Evolutionary conservation across 2,329 filamentous ascomycete species (phyloP), one percentile per base, ranked within the genome.

Genomic region (Corynespora cassiicola): DNA sequence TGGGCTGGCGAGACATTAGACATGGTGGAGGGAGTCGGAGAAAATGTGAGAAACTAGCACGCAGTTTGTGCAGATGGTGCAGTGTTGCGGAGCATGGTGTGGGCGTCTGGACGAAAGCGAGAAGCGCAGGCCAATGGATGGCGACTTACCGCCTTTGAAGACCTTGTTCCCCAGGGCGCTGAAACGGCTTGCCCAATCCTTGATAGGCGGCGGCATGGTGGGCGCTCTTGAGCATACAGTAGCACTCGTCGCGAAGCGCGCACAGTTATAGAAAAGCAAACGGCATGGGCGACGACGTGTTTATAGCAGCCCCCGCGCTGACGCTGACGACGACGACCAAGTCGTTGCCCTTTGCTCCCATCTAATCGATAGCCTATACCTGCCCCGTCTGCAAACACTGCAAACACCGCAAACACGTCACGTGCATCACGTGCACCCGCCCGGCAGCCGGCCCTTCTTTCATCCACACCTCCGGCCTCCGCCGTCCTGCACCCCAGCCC

Each of bases 91-190:
- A 50, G 47, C 54, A 49, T 52, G 35, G 53, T 40, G 52, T 47
- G 44, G 54, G 63, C 58, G 58, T 59, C 32, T 51, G 39, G 29
- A 30, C 20, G 17, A 40, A 46, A 40, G 42, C 49, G 44, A 50
- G 35, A 42, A 36, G 40, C 41, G 43, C 35, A 54, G 56, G 56
- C 63, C 62, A 67, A 65, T 63, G 52, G 49, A 61, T 53, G 25
- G 41, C 27, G 37, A 66, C 67, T 58, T 61, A 68, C 68, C 58
- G 54, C 63, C 57, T 61, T 68, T 62, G 56, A 62, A 37, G 46
- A 61, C 52, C 40, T 56, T 47, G 25, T 53, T 49, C 31, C 43
- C 45, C 30, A 62, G 47, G 12, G 52, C 47, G 49, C 51, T 65
- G 56, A 70, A 55, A 54, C 60, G 47, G 37, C 62, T 49, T 29